Conservation (phyloP, 1,139 yeast species). For the Sugiyamaella novakii region DNA sequence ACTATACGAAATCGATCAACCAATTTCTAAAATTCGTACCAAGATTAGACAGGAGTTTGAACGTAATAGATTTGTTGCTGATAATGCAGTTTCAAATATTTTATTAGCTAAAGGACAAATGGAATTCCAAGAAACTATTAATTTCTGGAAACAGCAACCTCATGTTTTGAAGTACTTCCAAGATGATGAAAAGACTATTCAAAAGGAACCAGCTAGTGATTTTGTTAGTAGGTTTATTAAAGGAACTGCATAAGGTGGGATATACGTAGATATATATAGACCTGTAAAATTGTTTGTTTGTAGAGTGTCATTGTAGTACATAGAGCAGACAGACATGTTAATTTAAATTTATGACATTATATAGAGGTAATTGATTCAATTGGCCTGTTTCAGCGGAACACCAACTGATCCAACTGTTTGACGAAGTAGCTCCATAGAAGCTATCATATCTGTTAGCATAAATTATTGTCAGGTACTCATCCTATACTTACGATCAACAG, state of each 20-base stretch:
- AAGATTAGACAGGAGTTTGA: slow-evolving; percentile 89
- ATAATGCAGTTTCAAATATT: slow-evolving; percentile 65
- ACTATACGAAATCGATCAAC: slow-evolving; percentile 79
- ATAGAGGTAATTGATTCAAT: neutral
- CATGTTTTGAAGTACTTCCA: slow-evolving; percentile 84
- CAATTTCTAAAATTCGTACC: slow-evolving; percentile 78
- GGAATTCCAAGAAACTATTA: slow-evolving; percentile 87
- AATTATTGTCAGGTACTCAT: neutral
- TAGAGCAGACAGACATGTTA: no score
- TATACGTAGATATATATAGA: neutral
- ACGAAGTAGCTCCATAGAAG: slow-evolving; percentile 25
- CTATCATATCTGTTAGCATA: slow-evolving; percentile 12
- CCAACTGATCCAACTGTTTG: slow-evolving; percentile 25
- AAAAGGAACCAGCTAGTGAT: slow-evolving; percentile 38
- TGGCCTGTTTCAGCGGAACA: slow-evolving; percentile 11
- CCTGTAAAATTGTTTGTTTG: neutral
- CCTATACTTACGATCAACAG: slow-evolving; percentile 38
- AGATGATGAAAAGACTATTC: slow-evolving; percentile 51
- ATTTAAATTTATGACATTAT: slow-evolving; percentile 11
- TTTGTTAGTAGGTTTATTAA: slow-evolving; percentile 71
- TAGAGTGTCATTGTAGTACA: slow-evolving; percentile 6
- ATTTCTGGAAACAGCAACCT: slow-evolving; percentile 90
- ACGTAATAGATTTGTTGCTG: slow-evolving; percentile 73
- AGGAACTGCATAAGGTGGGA: slow-evolving; percentile 44
- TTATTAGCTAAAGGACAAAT: slow-evolving; percentile 81